Evolutionary conservation across 2,329 filamentous ascomycete species (phyloP).

Genomic region (Talaromyces sp.): DNA sequence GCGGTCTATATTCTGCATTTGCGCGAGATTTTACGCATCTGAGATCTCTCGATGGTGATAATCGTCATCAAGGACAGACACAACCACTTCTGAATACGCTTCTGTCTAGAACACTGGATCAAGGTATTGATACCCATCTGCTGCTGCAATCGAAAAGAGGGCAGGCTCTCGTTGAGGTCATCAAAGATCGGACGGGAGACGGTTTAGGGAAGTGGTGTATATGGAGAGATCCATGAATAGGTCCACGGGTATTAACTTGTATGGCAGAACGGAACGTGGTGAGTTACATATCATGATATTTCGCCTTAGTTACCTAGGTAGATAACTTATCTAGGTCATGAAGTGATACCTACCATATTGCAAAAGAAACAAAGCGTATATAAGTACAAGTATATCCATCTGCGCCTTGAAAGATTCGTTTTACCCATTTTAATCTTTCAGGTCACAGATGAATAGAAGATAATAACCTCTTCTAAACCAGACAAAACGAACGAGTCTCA

Average conservation of each 20-base stretch:
- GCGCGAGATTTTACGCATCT: not conserved
- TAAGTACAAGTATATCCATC: not conserved
- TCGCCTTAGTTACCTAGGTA: not conserved
- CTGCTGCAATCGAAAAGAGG: slow-evolving; percentile 28
- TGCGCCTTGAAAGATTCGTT: not conserved
- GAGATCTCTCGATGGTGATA: not conserved
- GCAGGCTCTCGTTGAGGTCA: slow-evolving; percentile 30
- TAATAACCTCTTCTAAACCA: not conserved
- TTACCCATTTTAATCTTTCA: not conserved
- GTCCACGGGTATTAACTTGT: not conserved
- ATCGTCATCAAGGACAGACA: slow-evolving; percentile 1
- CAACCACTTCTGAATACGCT: slow-evolving; percentile 26
- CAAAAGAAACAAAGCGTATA: not conserved
- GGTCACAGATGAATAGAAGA: not conserved
- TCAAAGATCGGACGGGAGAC: slow-evolving; percentile 36
- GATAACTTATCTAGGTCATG: no score
- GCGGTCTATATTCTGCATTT: slow-evolving; percentile 11
- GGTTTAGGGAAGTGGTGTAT: slow-evolving; percentile 35
- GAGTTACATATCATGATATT: not conserved
- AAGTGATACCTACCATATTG: not conserved
- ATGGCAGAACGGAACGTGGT: not conserved
- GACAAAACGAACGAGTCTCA: not conserved
- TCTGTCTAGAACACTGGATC: slow-evolving; percentile 33
- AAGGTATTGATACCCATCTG: slow-evolving; percentile 37
- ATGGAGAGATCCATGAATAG: slow-evolving; percentile 19